Evolutionary conservation across 2,329 filamentous ascomycete genomes (phyloP).

Genomic region (Trichoderma harzianum): DNA sequence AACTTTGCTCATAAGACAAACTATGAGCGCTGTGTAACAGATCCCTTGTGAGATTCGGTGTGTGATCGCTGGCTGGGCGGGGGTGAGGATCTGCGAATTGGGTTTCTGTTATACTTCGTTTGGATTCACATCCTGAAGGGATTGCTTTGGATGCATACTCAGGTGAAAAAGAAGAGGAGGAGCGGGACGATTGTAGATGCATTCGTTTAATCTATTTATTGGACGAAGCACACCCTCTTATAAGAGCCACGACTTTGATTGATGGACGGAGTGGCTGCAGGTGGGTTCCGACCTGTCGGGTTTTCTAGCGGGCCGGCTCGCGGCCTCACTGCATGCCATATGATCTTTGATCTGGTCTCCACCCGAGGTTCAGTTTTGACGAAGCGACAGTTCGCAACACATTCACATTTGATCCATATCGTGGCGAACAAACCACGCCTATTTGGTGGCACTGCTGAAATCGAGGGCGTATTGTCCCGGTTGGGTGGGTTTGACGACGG

Average conservation of each 20-base stretch:
- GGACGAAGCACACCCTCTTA: background rate
- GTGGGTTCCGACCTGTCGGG: conserved; percentile 19
- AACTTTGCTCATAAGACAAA: background rate
- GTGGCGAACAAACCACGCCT: background rate
- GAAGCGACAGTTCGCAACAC: background rate
- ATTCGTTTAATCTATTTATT: background rate
- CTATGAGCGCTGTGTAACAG: conserved; percentile 3
- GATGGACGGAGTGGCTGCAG: background rate
- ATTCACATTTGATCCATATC: background rate
- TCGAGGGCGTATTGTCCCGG: background rate
- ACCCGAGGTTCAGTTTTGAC: background rate
- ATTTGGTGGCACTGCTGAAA: background rate
- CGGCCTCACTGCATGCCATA: conserved; percentile 17
- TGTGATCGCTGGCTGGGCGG: background rate
- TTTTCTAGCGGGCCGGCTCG: conserved; percentile 28
- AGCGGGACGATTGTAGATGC: background rate
- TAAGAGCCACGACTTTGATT: background rate
- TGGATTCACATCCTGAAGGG: background rate
- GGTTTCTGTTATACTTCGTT: background rate
- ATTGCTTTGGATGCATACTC: background rate
- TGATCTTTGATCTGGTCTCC: background rate
- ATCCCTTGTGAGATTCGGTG: background rate
- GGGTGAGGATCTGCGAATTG: background rate
- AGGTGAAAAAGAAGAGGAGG: background rate
- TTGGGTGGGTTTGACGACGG: conserved; percentile 2